Evolutionary conservation across 2,329 filamentous ascomycete genomes (phyloP).

Genomic region (Aotearoamyces nothofagi): DNA sequence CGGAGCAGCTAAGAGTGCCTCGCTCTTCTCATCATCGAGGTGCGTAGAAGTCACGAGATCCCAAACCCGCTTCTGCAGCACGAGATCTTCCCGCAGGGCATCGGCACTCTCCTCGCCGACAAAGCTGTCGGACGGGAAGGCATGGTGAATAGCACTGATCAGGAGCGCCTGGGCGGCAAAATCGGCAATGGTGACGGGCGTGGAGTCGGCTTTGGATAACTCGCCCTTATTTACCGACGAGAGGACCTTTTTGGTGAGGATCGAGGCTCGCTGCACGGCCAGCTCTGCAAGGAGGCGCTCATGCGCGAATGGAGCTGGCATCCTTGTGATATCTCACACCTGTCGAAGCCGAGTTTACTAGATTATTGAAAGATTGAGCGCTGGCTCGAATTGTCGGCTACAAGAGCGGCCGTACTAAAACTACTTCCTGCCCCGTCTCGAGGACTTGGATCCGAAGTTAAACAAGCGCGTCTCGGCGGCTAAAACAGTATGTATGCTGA

Average conservation of each 20-base stretch:
- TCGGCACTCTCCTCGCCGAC: slow-evolving; percentile 45
- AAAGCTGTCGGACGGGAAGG: slow-evolving; percentile 39
- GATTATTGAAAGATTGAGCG: too few relatives aligned
- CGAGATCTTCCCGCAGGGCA: slow-evolving; percentile 30
- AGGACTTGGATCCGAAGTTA: too few relatives aligned
- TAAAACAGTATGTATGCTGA: too few relatives aligned
- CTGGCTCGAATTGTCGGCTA: too few relatives aligned
- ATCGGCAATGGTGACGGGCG: slow-evolving; percentile 47
- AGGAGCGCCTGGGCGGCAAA: slow-evolving; percentile 48
- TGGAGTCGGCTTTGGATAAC: slow-evolving; percentile 40
- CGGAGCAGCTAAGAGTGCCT: slow-evolving; percentile 24
- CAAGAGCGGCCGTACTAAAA: too few relatives aligned
- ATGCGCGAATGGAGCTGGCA: slow-evolving; percentile 1
- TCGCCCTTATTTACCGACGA: slow-evolving; percentile 30
- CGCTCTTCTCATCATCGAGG: slow-evolving; percentile 20
- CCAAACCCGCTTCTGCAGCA: slow-evolving; percentile 37
- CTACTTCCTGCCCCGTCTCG: too few relatives aligned
- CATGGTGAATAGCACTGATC: slow-evolving; percentile 35
- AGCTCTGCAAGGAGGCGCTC: slow-evolving; percentile 11
- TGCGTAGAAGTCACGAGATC: slow-evolving; percentile 28
- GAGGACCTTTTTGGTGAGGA: slow-evolving; percentile 39
- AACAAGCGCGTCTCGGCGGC: too few relatives aligned
- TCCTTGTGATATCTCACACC: too few relatives aligned
- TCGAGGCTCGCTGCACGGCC: slow-evolving; percentile 37
- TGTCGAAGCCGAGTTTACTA: too few relatives aligned